phyloP scores from a whole-genome alignment of 1,284 basidiomycete genomes.

The Trichosporon sp. region DNA sequence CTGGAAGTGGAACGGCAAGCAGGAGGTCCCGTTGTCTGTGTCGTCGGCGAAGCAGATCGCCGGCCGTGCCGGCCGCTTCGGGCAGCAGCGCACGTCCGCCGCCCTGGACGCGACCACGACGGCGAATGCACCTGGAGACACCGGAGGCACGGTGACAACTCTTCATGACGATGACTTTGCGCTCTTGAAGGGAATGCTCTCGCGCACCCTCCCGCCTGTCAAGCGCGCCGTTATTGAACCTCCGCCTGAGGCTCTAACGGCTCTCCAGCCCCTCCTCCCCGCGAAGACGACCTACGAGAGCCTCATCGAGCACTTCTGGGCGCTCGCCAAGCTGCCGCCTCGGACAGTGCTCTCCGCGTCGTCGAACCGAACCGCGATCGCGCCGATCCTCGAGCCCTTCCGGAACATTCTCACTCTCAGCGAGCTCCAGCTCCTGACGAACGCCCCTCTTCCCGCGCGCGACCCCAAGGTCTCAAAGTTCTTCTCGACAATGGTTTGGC shows the following conservation, averaged over 20 bases:
- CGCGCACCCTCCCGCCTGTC: slow-evolving; percentile 52
- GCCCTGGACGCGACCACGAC: slow-evolving; percentile 5
- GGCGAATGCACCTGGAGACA: slow-evolving; percentile 38
- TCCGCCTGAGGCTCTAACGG: slow-evolving; percentile 36
- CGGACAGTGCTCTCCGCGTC: slow-evolving; percentile 53
- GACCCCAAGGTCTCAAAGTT: slow-evolving; percentile 49
- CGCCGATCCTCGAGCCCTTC: slow-evolving; percentile 54
- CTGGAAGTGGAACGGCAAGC: slow-evolving; percentile 66
- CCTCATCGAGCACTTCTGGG: slow-evolving; percentile 34
- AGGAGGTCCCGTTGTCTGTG: slow-evolving; percentile 58
- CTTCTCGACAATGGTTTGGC: slow-evolving; percentile 44
- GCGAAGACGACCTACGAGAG: slow-evolving; percentile 36
- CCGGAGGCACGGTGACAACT: slow-evolving; percentile 69
- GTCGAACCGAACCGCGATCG: slow-evolving; percentile 42
- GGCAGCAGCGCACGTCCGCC: slow-evolving; percentile 53
- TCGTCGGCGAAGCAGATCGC: slow-evolving; percentile 95
- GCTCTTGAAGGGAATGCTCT: slow-evolving; percentile 55
- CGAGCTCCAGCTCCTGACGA: slow-evolving; percentile 56
- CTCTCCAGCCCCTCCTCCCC: slow-evolving; percentile 51
- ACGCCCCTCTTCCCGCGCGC: slow-evolving; percentile 53
- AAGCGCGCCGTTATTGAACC: slow-evolving; percentile 51
- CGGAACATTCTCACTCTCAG: slow-evolving; percentile 51
- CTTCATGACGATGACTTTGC: slow-evolving; percentile 64
- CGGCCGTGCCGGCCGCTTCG: slow-evolving; percentile 89
- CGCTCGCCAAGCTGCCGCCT: slow-evolving; percentile 54